Percentiles rank a stretch among this genome's conserved stretches.
phyloP scores from a whole-genome alignment of 2,329 filamentous ascomycete genomes.

The Alternaria arborescens region DNA sequence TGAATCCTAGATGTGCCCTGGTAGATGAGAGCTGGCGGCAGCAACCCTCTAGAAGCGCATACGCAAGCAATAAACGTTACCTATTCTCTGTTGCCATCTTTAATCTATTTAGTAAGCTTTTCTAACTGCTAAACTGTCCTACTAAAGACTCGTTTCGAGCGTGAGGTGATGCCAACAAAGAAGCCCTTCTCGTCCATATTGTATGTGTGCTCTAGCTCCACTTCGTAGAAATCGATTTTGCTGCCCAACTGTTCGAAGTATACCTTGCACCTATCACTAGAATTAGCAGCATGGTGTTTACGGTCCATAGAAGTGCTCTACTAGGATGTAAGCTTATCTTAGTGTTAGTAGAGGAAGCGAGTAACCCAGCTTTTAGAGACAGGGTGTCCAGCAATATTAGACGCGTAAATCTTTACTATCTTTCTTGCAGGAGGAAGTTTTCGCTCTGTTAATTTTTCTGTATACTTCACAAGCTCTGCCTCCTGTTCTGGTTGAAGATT shows the following conservation, averaged over 20 bases:
- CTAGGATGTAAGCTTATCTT: slow-evolving; percentile 13
- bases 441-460: not conserved
- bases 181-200: no score
- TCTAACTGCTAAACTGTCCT: not conserved
- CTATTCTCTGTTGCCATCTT: slow-evolving; percentile 5
- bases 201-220: slow-evolving; percentile 2
- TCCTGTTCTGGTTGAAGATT: not conserved
- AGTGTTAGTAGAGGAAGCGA: slow-evolving; percentile 13
- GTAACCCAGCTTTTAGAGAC: slow-evolving; percentile 21
- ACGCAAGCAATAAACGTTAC: not conserved
- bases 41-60: not conserved
- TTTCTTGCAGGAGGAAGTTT: not conserved
- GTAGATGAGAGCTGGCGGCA: not conserved
- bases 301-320: slow-evolving; percentile 11
- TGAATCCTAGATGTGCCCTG: not conserved
- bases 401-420: not conserved
- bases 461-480: not conserved
- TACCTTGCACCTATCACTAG: slow-evolving; percentile 8
- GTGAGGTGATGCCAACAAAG: no score
- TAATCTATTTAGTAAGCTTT: no score
- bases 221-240: slow-evolving; percentile 20
- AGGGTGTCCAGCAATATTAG: not conserved
- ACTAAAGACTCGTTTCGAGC: no score
- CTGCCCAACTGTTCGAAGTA: slow-evolving; percentile 16
- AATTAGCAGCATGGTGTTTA: slow-evolving; percentile 16